Base-by-base conservation (phyloP, 1,139 yeast species). In the Spencermartinsiella ligniputridi region DNA sequence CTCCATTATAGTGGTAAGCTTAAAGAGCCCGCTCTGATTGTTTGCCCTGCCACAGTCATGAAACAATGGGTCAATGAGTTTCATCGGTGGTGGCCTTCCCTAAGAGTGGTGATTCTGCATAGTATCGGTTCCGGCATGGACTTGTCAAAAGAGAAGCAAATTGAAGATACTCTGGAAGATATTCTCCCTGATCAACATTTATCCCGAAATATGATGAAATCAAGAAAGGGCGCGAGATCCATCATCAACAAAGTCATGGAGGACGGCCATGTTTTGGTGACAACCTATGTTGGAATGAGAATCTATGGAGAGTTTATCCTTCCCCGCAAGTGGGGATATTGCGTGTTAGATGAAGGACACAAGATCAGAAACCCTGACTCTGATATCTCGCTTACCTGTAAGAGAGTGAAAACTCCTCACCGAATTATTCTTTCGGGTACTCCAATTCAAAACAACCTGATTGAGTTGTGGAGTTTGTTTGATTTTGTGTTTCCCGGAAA, bases 1-100 rank as follows among this genome's bases (percentile, higher is more conserved):
- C 69, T 92, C 33, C 96, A 89, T 58, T 86, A 89, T 60, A 85
- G 95, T 15, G 82, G 83, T 0, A 68, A 78, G 43, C 66, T 92
- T 3, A 75, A 78, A 18, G 84, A 83, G 39, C 98, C 98, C 0
- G 83, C 85, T 0, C 61, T 92, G 30, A 75, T 92, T 35, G 97
- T 92, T 0, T 95, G 96, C 48, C 98, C 98, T 0, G 97, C 98
- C 0, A 92, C 98, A 0, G 97, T 92, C 0, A 71, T 92, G 74
- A 84, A 80, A 50, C 98, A 92, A 60, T 92, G 98, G 98, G 95
- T 90, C 3, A 84, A 83, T 51, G 98, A 92, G 62, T 81, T 92
- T 46, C 98, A 92, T 57, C 75, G 83, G 40, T 92, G 98, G 98
- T 92, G 97, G 97, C 97, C 98, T 1, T 90, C 97, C 0, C 71